Base-by-base conservation (phyloP, 2,329 filamentous ascomycete genomes). In the Botrytis hyacinthi region DNA sequence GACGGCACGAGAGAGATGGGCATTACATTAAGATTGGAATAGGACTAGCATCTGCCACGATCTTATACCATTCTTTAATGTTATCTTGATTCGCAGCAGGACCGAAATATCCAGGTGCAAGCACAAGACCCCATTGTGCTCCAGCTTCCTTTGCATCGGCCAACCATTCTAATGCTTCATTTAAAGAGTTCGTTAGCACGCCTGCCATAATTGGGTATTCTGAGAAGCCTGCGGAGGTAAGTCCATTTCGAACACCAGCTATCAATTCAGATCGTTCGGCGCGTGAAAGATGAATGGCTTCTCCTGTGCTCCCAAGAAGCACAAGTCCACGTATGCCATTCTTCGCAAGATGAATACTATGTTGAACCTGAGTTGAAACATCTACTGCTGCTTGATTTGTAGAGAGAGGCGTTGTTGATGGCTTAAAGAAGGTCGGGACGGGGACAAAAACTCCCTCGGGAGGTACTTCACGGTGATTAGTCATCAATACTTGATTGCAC, bases 121-220 rank as follows among this genome's bases (percentile, higher is more conserved):
- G 84, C 16, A 90, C 88, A 73, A 91, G 82, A 26, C 88, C 89
- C 84, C 87, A 90, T 76, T 89, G 86, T n/a, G 87, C 88, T n/a
- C 88, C 88, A 1, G 88, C 87, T 60, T 85, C 82, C 74, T 86
- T 84, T 73, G 86, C 86, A 74, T 83, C 81, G 8, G 79, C 67
- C 46, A 84, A 74, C 80, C 87, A 87, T 75, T 86, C 82, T 12
- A 90, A 79, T 1, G 86, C 86, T 76, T 88, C 87, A 48, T 87
- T 85, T n/a, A 89, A 82, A 70, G 85, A 85, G 79, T 89, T 86
- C 32, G 85, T 85, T 48, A 88, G 82, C 1, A 87, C 86, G 4
- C 87, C 87, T 0, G 86, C 86, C 78, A 88, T 87, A 76, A 90
- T 86, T 0, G 88, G 87, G 75, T 88, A 87, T 77, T 88, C 85